Evolutionary conservation across 805 yeast genomes (phyloP).

Genomic region (Ogataea pignaliae): DNA sequence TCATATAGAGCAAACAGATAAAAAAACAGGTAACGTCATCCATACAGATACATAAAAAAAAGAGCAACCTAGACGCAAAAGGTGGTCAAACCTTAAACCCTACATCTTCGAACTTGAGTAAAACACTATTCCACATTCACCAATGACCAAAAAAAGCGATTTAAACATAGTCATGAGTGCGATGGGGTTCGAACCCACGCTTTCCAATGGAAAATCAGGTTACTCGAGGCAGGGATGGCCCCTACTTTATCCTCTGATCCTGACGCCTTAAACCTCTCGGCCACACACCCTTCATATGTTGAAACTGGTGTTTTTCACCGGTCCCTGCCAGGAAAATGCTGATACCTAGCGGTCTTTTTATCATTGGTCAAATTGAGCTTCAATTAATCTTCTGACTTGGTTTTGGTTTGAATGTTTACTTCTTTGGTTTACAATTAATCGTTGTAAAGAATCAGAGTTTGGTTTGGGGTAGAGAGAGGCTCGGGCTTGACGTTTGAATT

Average conservation of each 20-base stretch:
- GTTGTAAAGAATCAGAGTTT: too few species aligned
- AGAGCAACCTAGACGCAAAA: neutral
- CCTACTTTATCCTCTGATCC: conserved; percentile 1
- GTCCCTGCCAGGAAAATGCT: neutral
- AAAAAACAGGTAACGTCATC: neutral
- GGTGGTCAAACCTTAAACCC: conserved; percentile 1
- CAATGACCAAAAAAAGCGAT: neutral
- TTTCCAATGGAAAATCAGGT: conserved; percentile 6
- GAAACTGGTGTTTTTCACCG: neutral
- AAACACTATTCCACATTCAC: too few species aligned
- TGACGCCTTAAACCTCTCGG: conserved; percentile 10
- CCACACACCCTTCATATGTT: conserved; percentile 8
- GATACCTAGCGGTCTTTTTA: neutral
- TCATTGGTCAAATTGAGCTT: neutral
- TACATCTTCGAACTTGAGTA: too few species aligned
- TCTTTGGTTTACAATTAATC: too few species aligned
- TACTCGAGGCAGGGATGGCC: neutral
- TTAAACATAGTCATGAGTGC: conserved; percentile 3
- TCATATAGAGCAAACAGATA: too few species aligned
- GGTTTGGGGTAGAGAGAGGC: too few species aligned
- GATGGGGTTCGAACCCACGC: conserved; percentile 10
- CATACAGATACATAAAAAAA: neutral
- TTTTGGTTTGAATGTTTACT: too few species aligned
- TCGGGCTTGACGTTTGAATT: too few species aligned
- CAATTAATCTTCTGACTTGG: neutral